phyloP scores from a whole-genome alignment of 192 early-diverging fungal species.

The Umbelopsis ramanniana region DNA sequence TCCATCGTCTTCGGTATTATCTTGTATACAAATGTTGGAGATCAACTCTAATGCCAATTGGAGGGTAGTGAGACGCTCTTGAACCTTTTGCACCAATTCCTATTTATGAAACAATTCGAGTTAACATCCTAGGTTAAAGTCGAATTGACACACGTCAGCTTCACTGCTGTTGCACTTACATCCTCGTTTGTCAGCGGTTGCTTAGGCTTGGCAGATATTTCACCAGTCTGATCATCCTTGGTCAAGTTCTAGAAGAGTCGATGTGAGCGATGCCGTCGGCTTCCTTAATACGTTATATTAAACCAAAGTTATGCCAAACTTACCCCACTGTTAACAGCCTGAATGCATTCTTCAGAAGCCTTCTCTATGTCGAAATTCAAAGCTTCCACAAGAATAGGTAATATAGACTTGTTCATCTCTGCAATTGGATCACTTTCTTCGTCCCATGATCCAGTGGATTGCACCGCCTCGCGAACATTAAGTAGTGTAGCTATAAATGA shows the following conservation, averaged over 20 bases:
- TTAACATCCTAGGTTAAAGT: no score
- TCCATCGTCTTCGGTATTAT: conserved; percentile 52
- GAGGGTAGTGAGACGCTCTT: conserved; percentile 61
- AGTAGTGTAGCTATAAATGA: conserved; percentile 46
- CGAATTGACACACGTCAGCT: no score
- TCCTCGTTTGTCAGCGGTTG: conserved; percentile 37
- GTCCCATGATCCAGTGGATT: conserved; percentile 34
- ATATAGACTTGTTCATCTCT: conserved; percentile 47
- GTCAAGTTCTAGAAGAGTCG: conserved; percentile 31
- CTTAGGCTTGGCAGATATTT: conserved; percentile 43
- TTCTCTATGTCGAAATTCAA: conserved; percentile 55
- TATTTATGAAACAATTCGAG: no score
- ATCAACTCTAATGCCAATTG: conserved; percentile 82
- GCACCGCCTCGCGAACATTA: conserved; percentile 54
- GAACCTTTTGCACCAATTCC: conserved; percentile 49
- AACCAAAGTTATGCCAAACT: conserved; percentile 16
- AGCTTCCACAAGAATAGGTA: conserved; percentile 51
- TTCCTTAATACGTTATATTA: no score
- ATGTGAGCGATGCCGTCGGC: background rate
- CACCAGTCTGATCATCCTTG: conserved; percentile 41
- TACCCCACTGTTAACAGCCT: conserved; percentile 45
- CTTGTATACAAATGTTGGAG: conserved; percentile 80
- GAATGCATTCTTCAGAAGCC: conserved; percentile 45
- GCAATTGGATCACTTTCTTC: conserved; percentile 37
- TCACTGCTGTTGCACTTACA: conserved; percentile 11